phyloP scores from a whole-genome alignment of 164 flowering plant species.

The Akebia trifoliata region DNA sequence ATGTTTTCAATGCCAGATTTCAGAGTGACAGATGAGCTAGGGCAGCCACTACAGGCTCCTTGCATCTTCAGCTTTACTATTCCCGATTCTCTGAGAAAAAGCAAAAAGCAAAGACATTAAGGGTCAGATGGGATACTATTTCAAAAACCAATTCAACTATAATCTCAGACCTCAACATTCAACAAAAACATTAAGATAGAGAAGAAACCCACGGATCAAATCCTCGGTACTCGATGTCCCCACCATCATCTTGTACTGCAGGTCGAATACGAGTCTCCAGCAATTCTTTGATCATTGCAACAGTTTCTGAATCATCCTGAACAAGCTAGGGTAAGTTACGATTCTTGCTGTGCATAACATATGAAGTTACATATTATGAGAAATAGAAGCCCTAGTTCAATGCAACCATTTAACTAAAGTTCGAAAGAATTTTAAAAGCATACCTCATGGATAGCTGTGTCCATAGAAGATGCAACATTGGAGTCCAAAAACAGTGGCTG shows the following conservation, averaged over 20 bases:
- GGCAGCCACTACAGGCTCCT: slow-evolving; percentile 98
- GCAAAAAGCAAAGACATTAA: background rate
- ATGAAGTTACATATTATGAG: background rate
- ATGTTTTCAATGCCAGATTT: slow-evolving; percentile 98
- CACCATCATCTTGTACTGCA: slow-evolving; percentile 98
- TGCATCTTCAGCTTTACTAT: slow-evolving; percentile 85
- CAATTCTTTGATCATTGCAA: slow-evolving; percentile 97
- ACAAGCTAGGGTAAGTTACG: slow-evolving; percentile 7
- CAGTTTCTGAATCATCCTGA: slow-evolving; percentile 95
- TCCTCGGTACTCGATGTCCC: slow-evolving; percentile 83
- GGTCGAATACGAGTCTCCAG: slow-evolving; percentile 92
- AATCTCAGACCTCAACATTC: background rate
- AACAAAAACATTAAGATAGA: background rate
- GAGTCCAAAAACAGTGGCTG: slow-evolving; percentile 78
- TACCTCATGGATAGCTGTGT: slow-evolving; percentile 89
- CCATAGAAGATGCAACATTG: slow-evolving; percentile 56
- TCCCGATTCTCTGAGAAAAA: slow-evolving; percentile 66
- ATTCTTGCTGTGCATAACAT: background rate
- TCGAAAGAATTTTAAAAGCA: background rate
- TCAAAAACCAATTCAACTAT: background rate
- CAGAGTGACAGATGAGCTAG: slow-evolving; percentile 95
- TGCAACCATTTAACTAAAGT: background rate
- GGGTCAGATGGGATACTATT: background rate
- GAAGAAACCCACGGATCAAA: slow-evolving; percentile 61
- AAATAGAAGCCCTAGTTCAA: background rate